Evolutionary conservation across 2,329 filamentous ascomycete species (phyloP), one percentile per base, ranked within the genome.

Genomic region (Huntiella omanensis): DNA sequence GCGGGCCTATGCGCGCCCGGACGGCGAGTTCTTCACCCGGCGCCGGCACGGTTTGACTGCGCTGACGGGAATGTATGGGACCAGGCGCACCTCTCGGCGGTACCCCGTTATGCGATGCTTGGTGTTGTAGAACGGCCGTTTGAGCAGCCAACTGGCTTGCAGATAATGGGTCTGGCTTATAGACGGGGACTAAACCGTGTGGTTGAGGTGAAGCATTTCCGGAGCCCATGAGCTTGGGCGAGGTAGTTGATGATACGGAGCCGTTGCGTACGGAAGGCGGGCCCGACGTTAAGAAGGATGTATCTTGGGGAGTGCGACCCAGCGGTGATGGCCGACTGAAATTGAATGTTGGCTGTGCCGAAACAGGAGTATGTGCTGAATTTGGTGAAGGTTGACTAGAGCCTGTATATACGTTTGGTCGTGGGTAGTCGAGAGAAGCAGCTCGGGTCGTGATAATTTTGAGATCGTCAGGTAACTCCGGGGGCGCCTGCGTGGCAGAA

Each of bases 91-190:
- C 6, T 8, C 34, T 53, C 13, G 61, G 59, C 8, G 16, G 32
- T 10, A 10, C 22, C 16, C 16, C 43, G 15, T 17, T 28, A 22
- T 8, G 8, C 5, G 39, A 17, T 38, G 66, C 65, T 55, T 73
- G 68, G 55, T 78, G 72, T 33, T 73, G 73, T 64, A 83, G 76
- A 56, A 81, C 76, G 47, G 83, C 83, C 7, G 82, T 77, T 60
- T 86, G 82, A 13, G 82, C 82, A 35, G 83, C 83, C 52, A 86
- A 84, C 59, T 84, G 79, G 59, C 80, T 84, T n/a, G 81, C 75
- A 1, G 70, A 69, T 51, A 74, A 60, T 19, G 65, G 59, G 10
- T 40, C 35, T n/a, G 36, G 15, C 7, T 60, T 53, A 38, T 55
- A 58, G 37, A 55, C 54, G 13, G 59, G 58, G 35, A 61, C 62